These are phyloP conservation scores for Cyberlindnera xishuangbannaensis DNA, from an alignment of 805 yeast genomes.

Conservation along the genomic window DNA sequence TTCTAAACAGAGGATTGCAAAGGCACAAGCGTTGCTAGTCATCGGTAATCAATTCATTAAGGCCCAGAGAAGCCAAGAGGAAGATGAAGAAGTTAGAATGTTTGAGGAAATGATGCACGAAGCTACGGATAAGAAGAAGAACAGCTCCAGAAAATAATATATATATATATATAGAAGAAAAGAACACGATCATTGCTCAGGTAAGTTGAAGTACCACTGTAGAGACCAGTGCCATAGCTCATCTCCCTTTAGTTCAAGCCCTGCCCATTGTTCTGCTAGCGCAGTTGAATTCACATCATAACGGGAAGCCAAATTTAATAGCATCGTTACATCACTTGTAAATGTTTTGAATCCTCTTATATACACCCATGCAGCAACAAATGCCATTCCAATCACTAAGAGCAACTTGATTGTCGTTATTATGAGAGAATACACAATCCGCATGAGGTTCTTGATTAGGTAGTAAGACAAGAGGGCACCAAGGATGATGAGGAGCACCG, in stretches of 20 bases:
- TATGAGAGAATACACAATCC: slow-evolving; percentile 16
- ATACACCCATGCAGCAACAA: slow-evolving; percentile 25
- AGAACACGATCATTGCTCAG: no score
- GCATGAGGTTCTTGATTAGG: slow-evolving; percentile 25
- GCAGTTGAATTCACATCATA: neutral
- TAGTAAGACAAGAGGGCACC: slow-evolving; percentile 24
- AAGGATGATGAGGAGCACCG: slow-evolving; percentile 15
- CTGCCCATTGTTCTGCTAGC: no score
- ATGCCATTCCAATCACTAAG: slow-evolving; percentile 14
- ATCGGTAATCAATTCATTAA: slow-evolving; percentile 65
- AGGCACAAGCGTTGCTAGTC: slow-evolving; percentile 74
- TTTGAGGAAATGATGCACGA: slow-evolving; percentile 93
- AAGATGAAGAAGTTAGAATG: slow-evolving; percentile 85
- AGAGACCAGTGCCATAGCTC: no score
- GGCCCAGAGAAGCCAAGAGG: slow-evolving; percentile 75
- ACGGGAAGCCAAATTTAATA: neutral
- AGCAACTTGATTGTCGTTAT: slow-evolving; percentile 26
- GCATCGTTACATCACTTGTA: slow-evolving; percentile 43
- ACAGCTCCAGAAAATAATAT: slow-evolving; percentile 5
- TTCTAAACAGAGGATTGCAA: slow-evolving; percentile 53
- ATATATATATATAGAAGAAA: neutral
- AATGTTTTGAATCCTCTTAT: slow-evolving; percentile 26
- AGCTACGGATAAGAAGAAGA: slow-evolving; percentile 37
- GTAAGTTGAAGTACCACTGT: no score
- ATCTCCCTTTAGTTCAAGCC: no score